Base-by-base conservation (phyloP, 2,329 filamentous ascomycete genomes). In the Chalara sp. region DNA sequence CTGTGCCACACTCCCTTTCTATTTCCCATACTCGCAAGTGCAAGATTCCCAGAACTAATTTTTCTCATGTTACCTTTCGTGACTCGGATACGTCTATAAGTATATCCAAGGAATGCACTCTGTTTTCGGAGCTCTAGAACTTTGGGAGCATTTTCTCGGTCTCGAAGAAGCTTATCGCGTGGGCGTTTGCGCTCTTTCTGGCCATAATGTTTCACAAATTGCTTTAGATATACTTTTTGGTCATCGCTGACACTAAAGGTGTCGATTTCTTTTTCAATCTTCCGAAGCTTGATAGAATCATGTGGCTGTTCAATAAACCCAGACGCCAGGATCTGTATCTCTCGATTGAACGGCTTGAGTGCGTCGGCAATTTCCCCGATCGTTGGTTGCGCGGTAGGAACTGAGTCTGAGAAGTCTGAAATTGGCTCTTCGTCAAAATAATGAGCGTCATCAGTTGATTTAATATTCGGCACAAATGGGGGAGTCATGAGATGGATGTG, bases 101-200 rank as follows among this genome's bases (percentile, higher is more conserved):
- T 89, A 65, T 99, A 99, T 1, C 92, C 92, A 54, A 95, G 69
- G 67, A 97, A 97, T 0, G 89, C 90, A 30, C 80, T 86, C 65
- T 78, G 79, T 69, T 92, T 95, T 53, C 93, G 80, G 56, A 93
- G 77, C 58, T 88, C 83, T 67, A 97, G 72, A n/a, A 86, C 89
- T 12, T 76, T 73, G 40, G 75, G 76, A 40, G 81, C 84, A 6
- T 85, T 78, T 6, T 73, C 69, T 30, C 76, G 76, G 66, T 97
- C 92, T 42, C 92, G 77, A 31, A 97, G 71, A 51, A 97, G 70
- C 61, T 86, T 86, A 67, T 99, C 93, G n/a, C 91, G 77, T 0
- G 92, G 83, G 54, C 91, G 72, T 67, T 88, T 93, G 64, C 78
- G 84, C 64, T 91, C 85, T 62, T 83, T 86, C 46, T 47, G 53